Percentiles rank a stretch among this genome's conserved stretches.
These are phyloP conservation scores for Xylariaceae sp. DNA, from an alignment of 2,329 filamentous ascomycete genomes.

Conservation along the genomic window DNA sequence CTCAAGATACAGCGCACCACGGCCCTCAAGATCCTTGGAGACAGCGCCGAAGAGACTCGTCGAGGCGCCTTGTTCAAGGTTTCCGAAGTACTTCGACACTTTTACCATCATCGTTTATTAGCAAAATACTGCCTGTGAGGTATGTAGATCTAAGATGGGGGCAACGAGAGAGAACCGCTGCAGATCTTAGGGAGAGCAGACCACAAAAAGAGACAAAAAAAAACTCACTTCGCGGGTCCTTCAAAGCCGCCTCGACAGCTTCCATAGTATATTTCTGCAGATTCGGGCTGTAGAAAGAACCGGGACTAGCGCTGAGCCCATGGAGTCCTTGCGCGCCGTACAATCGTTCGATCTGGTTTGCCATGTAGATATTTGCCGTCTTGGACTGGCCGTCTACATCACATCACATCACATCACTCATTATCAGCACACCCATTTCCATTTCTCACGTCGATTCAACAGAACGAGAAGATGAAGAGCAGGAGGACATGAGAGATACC, in stretches of 20 bases:
- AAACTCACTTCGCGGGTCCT: conserved; percentile 8
- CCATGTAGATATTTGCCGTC: conserved; percentile 44
- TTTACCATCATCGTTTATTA: background rate
- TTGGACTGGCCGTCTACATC: conserved; percentile 42
- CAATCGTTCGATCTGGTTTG: conserved; percentile 45
- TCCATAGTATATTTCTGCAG: conserved; percentile 26
- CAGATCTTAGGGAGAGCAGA: background rate
- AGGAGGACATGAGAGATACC: background rate
- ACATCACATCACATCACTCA: conserved; percentile 14
- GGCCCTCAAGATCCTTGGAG: conserved; percentile 35
- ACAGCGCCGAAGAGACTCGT: conserved; percentile 41
- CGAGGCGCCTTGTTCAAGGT: conserved; percentile 39
- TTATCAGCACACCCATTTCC: background rate
- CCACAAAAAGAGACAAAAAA: background rate
- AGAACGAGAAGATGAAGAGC: background rate
- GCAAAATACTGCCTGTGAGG: background rate
- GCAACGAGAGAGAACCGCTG: background rate
- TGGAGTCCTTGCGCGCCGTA: conserved; percentile 40
- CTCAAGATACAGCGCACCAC: conserved; percentile 40
- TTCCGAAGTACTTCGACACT: conserved; percentile 27
- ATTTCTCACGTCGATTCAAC: too few relatives aligned
- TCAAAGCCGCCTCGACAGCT: conserved; percentile 14
- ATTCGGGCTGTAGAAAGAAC: conserved; percentile 35
- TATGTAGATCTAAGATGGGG: background rate
- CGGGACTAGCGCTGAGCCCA: conserved; percentile 41